Evolutionary conservation across 768 basidiomycete genomes (phyloP).

Genomic region (Boletus reticulatus): DNA sequence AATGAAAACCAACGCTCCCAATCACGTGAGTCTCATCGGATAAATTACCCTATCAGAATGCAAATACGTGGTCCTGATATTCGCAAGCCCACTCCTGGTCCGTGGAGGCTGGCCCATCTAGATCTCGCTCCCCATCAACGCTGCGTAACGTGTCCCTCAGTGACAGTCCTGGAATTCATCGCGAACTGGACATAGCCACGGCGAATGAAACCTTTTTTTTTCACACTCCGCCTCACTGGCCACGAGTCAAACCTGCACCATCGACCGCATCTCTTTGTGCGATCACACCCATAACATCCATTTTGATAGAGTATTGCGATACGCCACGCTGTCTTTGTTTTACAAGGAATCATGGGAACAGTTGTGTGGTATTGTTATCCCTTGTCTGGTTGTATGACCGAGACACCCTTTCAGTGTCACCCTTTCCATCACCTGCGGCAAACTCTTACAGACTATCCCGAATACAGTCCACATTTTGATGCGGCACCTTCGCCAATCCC

Average conservation of each 20-base stretch:
- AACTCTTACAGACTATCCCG: slow-evolving; percentile 5
- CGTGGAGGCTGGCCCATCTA: slow-evolving; percentile 2
- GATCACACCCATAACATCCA: slow-evolving; percentile 8
- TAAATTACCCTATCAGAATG: slow-evolving; percentile 26
- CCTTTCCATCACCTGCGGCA: neutral
- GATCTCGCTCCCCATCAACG: slow-evolving; percentile 25
- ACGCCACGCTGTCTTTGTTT: slow-evolving; percentile 12
- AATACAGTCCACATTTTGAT: slow-evolving; percentile 10
- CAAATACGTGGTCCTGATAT: slow-evolving; percentile 21
- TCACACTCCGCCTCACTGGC: slow-evolving; percentile 11
- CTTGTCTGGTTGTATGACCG: slow-evolving; percentile 9
- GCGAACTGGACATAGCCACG: neutral
- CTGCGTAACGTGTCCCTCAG: slow-evolving; percentile 16
- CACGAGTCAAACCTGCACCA: neutral
- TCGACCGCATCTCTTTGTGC: neutral
- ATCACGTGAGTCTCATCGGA: slow-evolving; percentile 14
- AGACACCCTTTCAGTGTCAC: slow-evolving; percentile 5
- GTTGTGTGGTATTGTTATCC: slow-evolving; percentile 3
- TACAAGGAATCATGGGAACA: neutral
- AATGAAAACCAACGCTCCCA: neutral
- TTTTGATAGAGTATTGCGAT: slow-evolving; percentile 4
- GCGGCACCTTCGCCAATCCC: slow-evolving; percentile 12
- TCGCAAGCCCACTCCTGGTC: slow-evolving; percentile 16
- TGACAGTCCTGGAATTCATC: slow-evolving; percentile 6
- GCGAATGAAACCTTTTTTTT: slow-evolving; percentile 16